phyloP scores from a whole-genome alignment of 139 green algal species.

The Nannochloris sp. region DNA sequence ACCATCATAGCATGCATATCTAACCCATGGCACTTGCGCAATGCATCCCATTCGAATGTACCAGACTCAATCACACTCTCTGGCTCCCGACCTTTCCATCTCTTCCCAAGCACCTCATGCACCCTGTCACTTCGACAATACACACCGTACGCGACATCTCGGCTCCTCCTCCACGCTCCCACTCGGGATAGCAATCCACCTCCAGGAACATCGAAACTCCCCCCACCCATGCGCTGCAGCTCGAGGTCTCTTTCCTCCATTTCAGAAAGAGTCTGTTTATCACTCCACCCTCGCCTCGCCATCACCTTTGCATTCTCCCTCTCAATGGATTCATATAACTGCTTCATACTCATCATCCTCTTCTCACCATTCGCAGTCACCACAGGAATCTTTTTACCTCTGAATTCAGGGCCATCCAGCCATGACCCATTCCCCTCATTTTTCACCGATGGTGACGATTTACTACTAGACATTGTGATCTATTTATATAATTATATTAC shows the following conservation, averaged over 20 bases:
- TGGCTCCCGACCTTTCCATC: conserved; percentile 13
- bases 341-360: neutral
- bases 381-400: too few species aligned
- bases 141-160: too few species aligned
- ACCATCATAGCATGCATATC: conserved; percentile 28
- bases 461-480: too few species aligned
- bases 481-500: too few species aligned
- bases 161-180: too few species aligned
- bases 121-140: conserved; percentile 1
- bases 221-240: conserved; percentile 22
- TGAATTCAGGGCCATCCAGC: too few species aligned
- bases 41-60: conserved; percentile 13
- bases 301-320: too few species aligned
- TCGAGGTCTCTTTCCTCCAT: conserved; percentile 19
- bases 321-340: neutral
- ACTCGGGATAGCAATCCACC: too few species aligned
- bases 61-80: neutral
- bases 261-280: conserved; percentile 18
- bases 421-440: too few species aligned
- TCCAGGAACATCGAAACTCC: neutral
- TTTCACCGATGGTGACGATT: too few species aligned
- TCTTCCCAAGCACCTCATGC: neutral
- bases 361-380: neutral
- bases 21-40: conserved; percentile 13
- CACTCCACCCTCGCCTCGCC: neutral